Conservation (phyloP, 495 filamentous ascomycete species). For the Annulohypoxylon moriforme region DNA sequence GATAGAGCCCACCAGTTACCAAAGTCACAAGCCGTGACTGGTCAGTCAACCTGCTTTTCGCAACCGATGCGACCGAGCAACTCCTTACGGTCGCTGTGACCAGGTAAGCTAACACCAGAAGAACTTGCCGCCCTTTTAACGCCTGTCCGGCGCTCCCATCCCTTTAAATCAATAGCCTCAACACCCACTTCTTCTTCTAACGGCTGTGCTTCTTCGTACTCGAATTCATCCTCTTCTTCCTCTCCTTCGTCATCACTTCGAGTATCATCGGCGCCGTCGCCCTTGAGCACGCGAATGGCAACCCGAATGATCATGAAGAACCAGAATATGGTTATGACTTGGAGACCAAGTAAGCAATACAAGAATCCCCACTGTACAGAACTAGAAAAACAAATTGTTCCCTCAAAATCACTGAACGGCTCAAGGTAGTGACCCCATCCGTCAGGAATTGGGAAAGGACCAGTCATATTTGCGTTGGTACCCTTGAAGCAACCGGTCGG, state of each 20-base stretch:
- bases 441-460: slow-evolving; percentile 68
- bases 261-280: slow-evolving; percentile 83
- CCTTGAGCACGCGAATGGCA: slow-evolving; percentile 77
- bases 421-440: slow-evolving; percentile 71
- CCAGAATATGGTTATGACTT: slow-evolving; percentile 85
- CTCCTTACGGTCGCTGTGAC: slow-evolving; percentile 79
- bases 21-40: slow-evolving; percentile 15
- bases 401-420: slow-evolving; percentile 74
- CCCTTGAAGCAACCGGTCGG: slow-evolving; percentile 76
- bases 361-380: slow-evolving; percentile 81
- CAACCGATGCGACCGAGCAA: slow-evolving; percentile 78
- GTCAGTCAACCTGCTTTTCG: slow-evolving; percentile 70
- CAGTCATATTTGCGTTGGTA: slow-evolving; percentile 57
- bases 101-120: slow-evolving; percentile 71
- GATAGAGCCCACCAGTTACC: slow-evolving; percentile 14
- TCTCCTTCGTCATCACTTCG: slow-evolving; percentile 89
- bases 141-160: slow-evolving; percentile 60
- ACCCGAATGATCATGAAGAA: slow-evolving; percentile 88
- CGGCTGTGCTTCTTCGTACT: slow-evolving; percentile 60
- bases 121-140: slow-evolving; percentile 58
- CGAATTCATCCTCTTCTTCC: slow-evolving; percentile 63
- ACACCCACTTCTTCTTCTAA: slow-evolving; percentile 75
- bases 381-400: slow-evolving; percentile 79
- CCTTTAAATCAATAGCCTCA: slow-evolving; percentile 67
- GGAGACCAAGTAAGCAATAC: slow-evolving; percentile 77